phyloP scores from a whole-genome alignment of 2,329 filamentous ascomycete genomes.

The Cordyceps pruinosa region DNA sequence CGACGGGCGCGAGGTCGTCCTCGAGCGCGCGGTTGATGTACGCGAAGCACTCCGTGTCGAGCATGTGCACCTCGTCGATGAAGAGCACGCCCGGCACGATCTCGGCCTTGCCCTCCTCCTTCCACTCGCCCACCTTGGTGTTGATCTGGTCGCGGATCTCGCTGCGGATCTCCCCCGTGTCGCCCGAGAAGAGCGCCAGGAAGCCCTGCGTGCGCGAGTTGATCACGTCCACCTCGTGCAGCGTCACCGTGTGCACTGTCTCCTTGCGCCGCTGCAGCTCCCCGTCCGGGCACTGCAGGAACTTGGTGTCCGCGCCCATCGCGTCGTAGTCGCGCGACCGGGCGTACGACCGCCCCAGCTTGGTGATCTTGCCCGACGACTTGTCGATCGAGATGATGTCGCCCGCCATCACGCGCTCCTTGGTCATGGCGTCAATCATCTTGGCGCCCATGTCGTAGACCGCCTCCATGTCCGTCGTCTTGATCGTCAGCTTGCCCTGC shows the following conservation, averaged over 20 bases:
- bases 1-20: constrained; percentile 88
- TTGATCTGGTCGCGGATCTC: constrained; percentile 99
- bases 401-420: constrained; percentile 97
- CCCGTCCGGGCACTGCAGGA: constrained; percentile 93
- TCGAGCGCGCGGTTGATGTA: constrained; percentile 97
- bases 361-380: constrained; percentile 95
- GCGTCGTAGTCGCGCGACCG: constrained; percentile 96
- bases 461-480: constrained; percentile 99
- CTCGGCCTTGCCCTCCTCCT: constrained; percentile 97
- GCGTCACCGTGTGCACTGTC: constrained; percentile 90
- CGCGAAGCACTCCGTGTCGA: constrained; percentile 98
- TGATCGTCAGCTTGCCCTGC: constrained; percentile 98
- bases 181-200: constrained; percentile 91
- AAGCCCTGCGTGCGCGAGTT: constrained; percentile 99
- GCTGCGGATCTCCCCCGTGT: constrained; percentile 94
- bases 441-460: constrained; percentile 99
- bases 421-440: constrained; percentile 99
- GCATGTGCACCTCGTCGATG: constrained; percentile 99
- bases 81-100: constrained; percentile 96
- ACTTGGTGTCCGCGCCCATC: constrained; percentile 97
- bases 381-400: constrained; percentile 99
- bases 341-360: constrained; percentile 89
- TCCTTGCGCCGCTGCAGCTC: constrained; percentile 97
- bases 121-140: constrained; percentile 98
- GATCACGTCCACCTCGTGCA: constrained; percentile 99